Evolutionary conservation across 2,329 filamentous ascomycete genomes (phyloP).

Genomic region (Neonectria neomacrospora): DNA sequence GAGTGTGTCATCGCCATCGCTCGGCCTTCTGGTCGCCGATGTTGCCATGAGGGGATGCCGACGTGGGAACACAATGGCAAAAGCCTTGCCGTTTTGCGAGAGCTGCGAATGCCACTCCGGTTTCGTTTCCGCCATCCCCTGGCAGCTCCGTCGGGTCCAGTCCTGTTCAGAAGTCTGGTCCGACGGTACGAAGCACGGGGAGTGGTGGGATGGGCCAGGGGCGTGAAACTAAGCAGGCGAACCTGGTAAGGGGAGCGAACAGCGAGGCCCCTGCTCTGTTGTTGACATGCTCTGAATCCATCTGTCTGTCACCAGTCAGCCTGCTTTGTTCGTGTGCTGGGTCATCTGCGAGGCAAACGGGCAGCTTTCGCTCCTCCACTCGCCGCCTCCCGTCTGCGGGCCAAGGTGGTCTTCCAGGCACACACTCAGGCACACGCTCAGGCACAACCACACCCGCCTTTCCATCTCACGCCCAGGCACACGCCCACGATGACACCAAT

Average conservation of each 20-base stretch:
- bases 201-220: conserved; percentile 36
- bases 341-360: conserved; percentile 27
- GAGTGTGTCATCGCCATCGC: conserved; percentile 20
- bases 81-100: conserved; percentile 32
- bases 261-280: conserved; percentile 28
- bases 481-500: conserved; percentile 15
- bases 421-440: conserved; percentile 4
- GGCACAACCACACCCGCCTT: neutral
- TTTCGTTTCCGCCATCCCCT: conserved; percentile 42
- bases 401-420: conserved; percentile 4
- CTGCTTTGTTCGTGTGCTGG: conserved; percentile 31
- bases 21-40: conserved; percentile 16
- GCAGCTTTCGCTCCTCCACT: conserved; percentile 17
- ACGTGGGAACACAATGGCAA: conserved; percentile 32
- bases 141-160: conserved; percentile 36
- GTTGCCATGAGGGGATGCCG: conserved; percentile 30
- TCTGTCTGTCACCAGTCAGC: conserved; percentile 12
- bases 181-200: conserved; percentile 39
- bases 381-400: conserved; percentile 11
- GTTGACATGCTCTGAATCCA: conserved; percentile 36
- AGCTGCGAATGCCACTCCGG: conserved; percentile 33
- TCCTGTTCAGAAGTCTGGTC: conserved; percentile 41
- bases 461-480: conserved; percentile 18
- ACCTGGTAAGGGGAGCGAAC: conserved; percentile 37
- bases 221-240: conserved; percentile 37